phyloP scores from a whole-genome alignment of 352 stramenopile species.

The Aphanomyces astaci region DNA sequence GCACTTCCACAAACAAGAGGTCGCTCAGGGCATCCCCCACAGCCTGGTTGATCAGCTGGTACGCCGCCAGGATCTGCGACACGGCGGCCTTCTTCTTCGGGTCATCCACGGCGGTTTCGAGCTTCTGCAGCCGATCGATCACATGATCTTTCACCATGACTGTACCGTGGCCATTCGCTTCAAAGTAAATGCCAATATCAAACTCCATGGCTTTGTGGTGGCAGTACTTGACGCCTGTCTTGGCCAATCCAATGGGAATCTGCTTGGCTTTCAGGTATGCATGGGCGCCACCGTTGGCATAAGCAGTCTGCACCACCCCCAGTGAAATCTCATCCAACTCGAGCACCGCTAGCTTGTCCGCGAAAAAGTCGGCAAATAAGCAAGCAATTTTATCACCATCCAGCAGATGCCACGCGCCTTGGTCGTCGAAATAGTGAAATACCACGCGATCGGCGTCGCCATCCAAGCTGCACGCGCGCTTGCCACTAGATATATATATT shows the following conservation, averaged over 20 bases:
- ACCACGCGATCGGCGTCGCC: constrained; percentile 98
- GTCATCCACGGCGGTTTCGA: constrained; percentile 62
- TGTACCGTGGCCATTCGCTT: constrained; percentile 99
- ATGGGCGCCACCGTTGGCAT: constrained; percentile 95
- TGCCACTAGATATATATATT: constrained; percentile 28
- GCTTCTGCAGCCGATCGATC: constrained; percentile 76
- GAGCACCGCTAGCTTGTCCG: constrained; percentile 80
- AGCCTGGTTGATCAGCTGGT: constrained; percentile 93
- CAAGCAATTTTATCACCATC: constrained; percentile 98
- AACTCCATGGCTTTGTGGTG: constrained; percentile 93
- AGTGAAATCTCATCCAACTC: constrained; percentile 82
- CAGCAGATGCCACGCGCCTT: constrained; percentile 77
- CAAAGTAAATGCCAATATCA: constrained; percentile 99
- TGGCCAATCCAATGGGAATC: constrained; percentile 83
- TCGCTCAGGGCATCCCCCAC: constrained; percentile 97
- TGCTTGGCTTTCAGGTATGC: constrained; percentile 74
- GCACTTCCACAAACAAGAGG: constrained; percentile 92
- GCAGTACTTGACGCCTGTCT: constrained; percentile 98
- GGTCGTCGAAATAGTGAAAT: constrained; percentile 90
- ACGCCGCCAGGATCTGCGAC: constrained; percentile 74
- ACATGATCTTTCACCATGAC: constrained; percentile 92
- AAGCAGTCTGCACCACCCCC: constrained; percentile 98
- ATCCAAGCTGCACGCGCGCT: constrained; percentile 91
- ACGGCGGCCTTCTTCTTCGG: constrained; percentile 76
- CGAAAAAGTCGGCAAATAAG: constrained; percentile 92